Percentiles rank a stretch among this genome's conserved stretches.
These are phyloP conservation scores for Sporobolomyces pararoseus DNA, from an alignment of 768 basidiomycete species.

Conservation along the genomic window DNA sequence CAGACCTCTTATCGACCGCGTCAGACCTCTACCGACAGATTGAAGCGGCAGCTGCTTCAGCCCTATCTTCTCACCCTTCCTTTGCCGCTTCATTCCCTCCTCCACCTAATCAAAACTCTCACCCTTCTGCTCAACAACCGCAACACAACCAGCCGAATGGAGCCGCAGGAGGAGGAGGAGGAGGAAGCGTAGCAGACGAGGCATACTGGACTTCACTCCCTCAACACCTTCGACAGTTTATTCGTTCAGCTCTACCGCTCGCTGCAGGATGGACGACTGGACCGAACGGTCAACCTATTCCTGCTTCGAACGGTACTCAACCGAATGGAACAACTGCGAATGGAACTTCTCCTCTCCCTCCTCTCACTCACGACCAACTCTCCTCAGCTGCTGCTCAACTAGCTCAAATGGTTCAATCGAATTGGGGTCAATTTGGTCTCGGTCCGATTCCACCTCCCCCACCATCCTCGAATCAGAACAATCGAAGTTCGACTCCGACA, in stretches of 20 bases:
- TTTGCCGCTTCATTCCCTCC: slow-evolving; percentile 40
- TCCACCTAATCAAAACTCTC: not conserved
- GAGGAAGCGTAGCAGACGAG: slow-evolving; percentile 54
- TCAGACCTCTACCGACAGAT: slow-evolving; percentile 63
- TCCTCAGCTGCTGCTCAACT: slow-evolving; percentile 44
- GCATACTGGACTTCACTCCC: slow-evolving; percentile 70
- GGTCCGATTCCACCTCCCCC: slow-evolving; percentile 47
- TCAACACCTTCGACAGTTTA: slow-evolving; percentile 65
- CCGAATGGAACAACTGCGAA: slow-evolving; percentile 8
- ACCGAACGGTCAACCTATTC: slow-evolving; percentile 34
- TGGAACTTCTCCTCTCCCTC: slow-evolving; percentile 35
- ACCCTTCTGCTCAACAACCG: not conserved
- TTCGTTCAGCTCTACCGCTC: slow-evolving; percentile 56
- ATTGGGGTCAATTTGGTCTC: slow-evolving; percentile 41
- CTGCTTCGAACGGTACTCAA: slow-evolving; percentile 9
- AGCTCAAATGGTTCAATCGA: slow-evolving; percentile 46
- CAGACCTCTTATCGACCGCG: slow-evolving; percentile 61
- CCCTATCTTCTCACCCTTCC: slow-evolving; percentile 43
- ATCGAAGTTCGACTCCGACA: slow-evolving; percentile 51
- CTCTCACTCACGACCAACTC: slow-evolving; percentile 46
- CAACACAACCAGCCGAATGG: not conserved
- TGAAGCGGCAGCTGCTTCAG: slow-evolving; percentile 52
- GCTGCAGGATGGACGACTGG: slow-evolving; percentile 44
- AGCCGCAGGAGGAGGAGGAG: slow-evolving; percentile 19
- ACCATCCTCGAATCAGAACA: slow-evolving; percentile 49